Base-by-base conservation (phyloP, 805 yeast genomes). In the Candida schatavii region DNA sequence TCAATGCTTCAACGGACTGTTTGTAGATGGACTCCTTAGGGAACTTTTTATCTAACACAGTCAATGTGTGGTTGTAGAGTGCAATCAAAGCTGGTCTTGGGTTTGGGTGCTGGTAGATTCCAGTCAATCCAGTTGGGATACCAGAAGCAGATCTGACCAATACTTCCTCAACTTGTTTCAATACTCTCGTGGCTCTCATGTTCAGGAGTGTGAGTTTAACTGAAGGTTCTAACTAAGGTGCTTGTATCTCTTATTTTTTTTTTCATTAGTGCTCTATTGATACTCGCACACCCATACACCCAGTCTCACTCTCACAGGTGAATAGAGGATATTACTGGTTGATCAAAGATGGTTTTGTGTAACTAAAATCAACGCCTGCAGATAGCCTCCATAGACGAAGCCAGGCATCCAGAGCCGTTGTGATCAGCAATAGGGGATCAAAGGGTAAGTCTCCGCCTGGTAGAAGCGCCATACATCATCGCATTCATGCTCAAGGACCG, bases 71-170 rank as follows among this genome's bases (percentile, higher is more conserved):
- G 50, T 77, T 77, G 68, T 88, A 88, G 35, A 88, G 68, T 28
- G 84, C 75, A 43, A 79, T 68, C 53, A 88, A 71, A 2, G 89
- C 86, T 2, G 91, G 90, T 61, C 88, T 78, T 41, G 96, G 95
- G 58, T 83, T 77, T 39, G 95, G 95, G 62, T 86, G 93, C 60
- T 83, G 85, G 55, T 67, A 73, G 47, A 88, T 62, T 2, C 93
- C 95, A 3, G 96, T 77, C 46, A 88, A 52, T 49, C 96, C 96
- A 17, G 95, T 88, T 23, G 91, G 91, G 52, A 80, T 70, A 0
- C 88, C 89, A 28, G 69, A 66, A 3, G 75, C 73, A 10, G 87
- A 68, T 54, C 73, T 78, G 45, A 83, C 75, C 43, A 83, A 70
- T 9, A 77, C 82, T 55, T 79, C 68, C 52, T 68, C 69, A n/a